Evolutionary conservation across 148 eudicot species (phyloP).

Genomic region (Polygonum maritimum): DNA sequence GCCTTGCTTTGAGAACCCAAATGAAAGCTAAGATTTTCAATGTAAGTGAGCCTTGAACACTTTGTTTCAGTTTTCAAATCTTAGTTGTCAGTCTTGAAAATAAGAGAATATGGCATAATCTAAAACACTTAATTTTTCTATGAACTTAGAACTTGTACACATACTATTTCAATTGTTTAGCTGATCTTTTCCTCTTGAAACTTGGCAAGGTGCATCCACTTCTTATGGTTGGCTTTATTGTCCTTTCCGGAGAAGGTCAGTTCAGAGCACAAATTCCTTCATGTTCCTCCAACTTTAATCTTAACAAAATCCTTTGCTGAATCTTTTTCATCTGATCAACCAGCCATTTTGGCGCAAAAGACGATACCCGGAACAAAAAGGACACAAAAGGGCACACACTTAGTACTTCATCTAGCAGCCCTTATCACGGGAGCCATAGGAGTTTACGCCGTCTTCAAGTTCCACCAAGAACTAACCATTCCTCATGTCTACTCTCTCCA

Average conservation of each 20-base stretch:
- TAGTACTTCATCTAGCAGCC: neutral
- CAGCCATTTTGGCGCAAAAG: constrained; percentile 6
- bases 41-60: neutral
- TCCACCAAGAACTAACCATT: neutral
- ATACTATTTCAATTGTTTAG: neutral
- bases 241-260: constrained; percentile 5
- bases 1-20: constrained; percentile 1
- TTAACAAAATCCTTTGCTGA: too few relatives aligned
- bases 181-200: neutral
- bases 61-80: too few relatives aligned
- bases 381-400: neutral
- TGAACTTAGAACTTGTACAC: too few relatives aligned
- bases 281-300: neutral
- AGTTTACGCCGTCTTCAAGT: neutral
- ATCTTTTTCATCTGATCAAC: neutral
- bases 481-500: neutral
- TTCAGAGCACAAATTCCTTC: neutral
- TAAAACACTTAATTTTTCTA: neutral
- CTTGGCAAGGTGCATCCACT: constrained; percentile 2
- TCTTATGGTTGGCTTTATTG: constrained; percentile 6
- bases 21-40: constrained; percentile 1
- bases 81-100: too few relatives aligned
- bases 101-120: too few relatives aligned
- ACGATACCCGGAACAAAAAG: neutral
- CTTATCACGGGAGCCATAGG: neutral